Evolutionary conservation across 306 rosid species (phyloP).

Genomic region (Boehmeria nivea): DNA sequence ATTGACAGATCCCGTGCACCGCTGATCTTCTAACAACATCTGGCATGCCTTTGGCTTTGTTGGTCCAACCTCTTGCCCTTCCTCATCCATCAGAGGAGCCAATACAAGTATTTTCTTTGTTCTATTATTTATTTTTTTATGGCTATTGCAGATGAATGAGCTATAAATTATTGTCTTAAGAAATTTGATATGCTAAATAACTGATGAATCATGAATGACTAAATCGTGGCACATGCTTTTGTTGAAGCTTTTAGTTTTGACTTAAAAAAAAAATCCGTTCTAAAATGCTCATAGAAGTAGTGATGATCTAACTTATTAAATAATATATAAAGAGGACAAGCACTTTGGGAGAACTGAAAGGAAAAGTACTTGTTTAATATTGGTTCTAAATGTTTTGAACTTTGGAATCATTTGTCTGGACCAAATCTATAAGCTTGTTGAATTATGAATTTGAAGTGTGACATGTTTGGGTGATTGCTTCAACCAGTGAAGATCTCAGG

Average conservation of each 20-base stretch:
- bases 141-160: too few relatives aligned
- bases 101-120: slow-evolving; percentile 56
- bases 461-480: neutral
- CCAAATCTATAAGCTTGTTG: neutral
- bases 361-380: neutral
- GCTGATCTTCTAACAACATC: slow-evolving; percentile 86
- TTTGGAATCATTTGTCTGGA: neutral
- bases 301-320: too few relatives aligned
- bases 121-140: neutral
- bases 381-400: neutral
- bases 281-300: too few relatives aligned
- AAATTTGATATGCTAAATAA: slow-evolving; percentile 1
- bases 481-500: neutral
- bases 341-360: neutral
- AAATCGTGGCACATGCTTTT: too few relatives aligned
- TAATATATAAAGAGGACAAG: neutral
- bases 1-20: slow-evolving; percentile 78
- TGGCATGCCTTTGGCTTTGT: slow-evolving; percentile 94
- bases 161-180: neutral
- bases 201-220: neutral
- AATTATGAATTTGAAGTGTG: neutral
- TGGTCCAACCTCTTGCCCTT: slow-evolving; percentile 95
- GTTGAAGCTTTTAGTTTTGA: too few relatives aligned
- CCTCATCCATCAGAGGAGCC: slow-evolving; percentile 96
- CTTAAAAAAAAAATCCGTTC: too few relatives aligned